phyloP scores from a whole-genome alignment of 345 rosid species.

The Salix purpurea region DNA sequence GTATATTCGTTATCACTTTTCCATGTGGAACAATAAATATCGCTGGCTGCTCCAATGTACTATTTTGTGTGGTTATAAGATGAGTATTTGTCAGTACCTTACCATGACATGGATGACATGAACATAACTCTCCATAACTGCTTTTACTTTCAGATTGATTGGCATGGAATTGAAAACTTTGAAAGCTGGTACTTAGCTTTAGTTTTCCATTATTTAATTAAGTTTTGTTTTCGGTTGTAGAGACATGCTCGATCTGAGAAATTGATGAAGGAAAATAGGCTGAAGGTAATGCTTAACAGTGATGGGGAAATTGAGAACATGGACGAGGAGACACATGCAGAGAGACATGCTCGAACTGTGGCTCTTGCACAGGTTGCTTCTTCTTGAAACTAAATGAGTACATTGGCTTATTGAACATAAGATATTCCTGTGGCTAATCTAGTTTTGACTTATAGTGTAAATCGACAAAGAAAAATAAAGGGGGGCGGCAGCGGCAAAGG shows the following conservation, averaged over 20 bases:
- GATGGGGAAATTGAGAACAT: slow-evolving; percentile 68
- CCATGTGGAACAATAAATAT: neutral
- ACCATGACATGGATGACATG: neutral
- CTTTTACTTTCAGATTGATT: neutral
- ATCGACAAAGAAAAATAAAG: slow-evolving; percentile 34
- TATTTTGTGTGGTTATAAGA: neutral
- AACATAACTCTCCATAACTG: neutral
- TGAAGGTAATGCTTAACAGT: slow-evolving; percentile 55
- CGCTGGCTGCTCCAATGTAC: neutral
- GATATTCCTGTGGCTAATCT: neutral
- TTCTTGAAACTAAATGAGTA: neutral
- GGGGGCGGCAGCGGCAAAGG: slow-evolving; percentile 33
- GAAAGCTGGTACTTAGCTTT: neutral
- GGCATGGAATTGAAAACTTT: neutral
- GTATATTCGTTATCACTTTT: neutral
- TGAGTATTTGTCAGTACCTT: too few species aligned
- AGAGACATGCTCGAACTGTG: slow-evolving; percentile 46
- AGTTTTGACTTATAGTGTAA: slow-evolving; percentile 23
- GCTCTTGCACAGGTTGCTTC: slow-evolving; percentile 43
- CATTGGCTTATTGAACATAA: neutral
- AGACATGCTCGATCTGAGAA: slow-evolving; percentile 66
- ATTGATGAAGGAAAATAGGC: slow-evolving; percentile 54
- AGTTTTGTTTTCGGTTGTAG: slow-evolving; percentile 25
- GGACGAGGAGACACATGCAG: slow-evolving; percentile 60
- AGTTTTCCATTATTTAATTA: neutral